These are phyloP conservation scores for Solanum verrucosum DNA, from an alignment of 257 asterid genomes.

Conservation along the genomic window DNA sequence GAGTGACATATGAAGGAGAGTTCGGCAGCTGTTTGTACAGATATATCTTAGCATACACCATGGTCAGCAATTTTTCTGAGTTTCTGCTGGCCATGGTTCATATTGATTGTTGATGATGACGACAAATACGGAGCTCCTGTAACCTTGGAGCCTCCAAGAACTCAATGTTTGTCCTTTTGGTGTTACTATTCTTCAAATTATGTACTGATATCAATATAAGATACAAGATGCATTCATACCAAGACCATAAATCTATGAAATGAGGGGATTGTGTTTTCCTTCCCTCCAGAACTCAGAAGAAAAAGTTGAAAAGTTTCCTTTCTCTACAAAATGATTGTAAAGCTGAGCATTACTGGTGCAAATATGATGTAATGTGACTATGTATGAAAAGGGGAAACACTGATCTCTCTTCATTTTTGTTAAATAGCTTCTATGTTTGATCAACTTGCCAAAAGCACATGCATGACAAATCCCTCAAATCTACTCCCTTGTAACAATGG, in stretches of 20 bases:
- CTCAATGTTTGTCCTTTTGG: not conserved
- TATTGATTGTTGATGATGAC: not conserved
- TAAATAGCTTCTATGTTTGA: not conserved
- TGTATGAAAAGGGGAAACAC: not conserved
- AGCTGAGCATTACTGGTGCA: not conserved
- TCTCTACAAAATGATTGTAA: not conserved
- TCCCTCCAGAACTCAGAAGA: not conserved
- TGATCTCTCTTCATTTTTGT: not conserved
- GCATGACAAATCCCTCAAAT: too few relatives aligned
- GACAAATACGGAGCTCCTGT: not conserved
- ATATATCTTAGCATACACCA: not conserved
- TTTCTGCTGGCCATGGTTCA: conserved; percentile 12
- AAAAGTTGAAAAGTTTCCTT: not conserved
- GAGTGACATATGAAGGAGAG: conserved; percentile 16
- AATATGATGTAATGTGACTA: not conserved
- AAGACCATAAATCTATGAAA: not conserved
- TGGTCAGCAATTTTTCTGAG: conserved; percentile 9
- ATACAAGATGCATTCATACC: not conserved
- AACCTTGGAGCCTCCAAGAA: not conserved
- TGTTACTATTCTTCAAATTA: not conserved
- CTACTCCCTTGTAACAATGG: too few relatives aligned
- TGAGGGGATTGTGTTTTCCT: not conserved
- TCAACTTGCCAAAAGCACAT: not conserved
- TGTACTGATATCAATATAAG: not conserved
- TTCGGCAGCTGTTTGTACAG: not conserved